Evolutionary conservation across 2,329 filamentous ascomycete species (phyloP).

Genomic region (Zalaria obscura): DNA sequence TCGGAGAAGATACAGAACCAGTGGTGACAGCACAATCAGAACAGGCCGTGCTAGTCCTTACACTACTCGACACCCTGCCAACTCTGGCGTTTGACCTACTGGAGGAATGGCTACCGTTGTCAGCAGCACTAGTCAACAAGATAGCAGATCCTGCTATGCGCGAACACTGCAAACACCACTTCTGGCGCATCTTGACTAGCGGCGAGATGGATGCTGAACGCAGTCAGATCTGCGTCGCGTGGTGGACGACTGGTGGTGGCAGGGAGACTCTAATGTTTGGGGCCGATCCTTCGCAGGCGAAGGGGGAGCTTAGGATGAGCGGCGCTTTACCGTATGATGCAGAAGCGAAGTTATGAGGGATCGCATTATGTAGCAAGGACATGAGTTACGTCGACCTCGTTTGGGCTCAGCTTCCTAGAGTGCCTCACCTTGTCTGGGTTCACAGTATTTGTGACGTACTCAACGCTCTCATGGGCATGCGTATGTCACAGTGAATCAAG

Average conservation of each 20-base stretch:
- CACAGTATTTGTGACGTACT: too few relatives aligned
- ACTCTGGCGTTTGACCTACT: slow-evolving; percentile 55
- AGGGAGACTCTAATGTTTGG: slow-evolving; percentile 41
- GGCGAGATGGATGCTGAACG: slow-evolving; percentile 85
- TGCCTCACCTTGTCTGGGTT: too few relatives aligned
- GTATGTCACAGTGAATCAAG: too few relatives aligned
- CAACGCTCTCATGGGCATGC: too few relatives aligned
- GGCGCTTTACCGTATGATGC: slow-evolving; percentile 27
- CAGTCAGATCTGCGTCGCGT: slow-evolving; percentile 62
- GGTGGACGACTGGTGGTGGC: slow-evolving; percentile 64
- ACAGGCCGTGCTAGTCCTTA: slow-evolving; percentile 61
- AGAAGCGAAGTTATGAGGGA: too few relatives aligned
- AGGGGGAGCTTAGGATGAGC: slow-evolving; percentile 34
- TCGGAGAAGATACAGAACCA: slow-evolving; percentile 18
- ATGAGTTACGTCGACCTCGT: too few relatives aligned
- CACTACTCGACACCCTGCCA: slow-evolving; percentile 66
- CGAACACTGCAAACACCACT: slow-evolving; percentile 51
- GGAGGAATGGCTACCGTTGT: slow-evolving; percentile 66
- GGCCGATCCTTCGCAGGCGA: slow-evolving; percentile 12
- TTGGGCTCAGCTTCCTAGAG: too few relatives aligned
- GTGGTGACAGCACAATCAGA: slow-evolving; percentile 45
- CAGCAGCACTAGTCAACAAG: slow-evolving; percentile 51
- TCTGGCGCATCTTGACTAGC: slow-evolving; percentile 65
- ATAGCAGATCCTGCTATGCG: slow-evolving; percentile 50
- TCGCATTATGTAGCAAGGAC: too few relatives aligned